These are phyloP conservation scores for Ceratobasidium sp. DNA, from an alignment of 1,284 basidiomycete species.

Conservation along the genomic window DNA sequence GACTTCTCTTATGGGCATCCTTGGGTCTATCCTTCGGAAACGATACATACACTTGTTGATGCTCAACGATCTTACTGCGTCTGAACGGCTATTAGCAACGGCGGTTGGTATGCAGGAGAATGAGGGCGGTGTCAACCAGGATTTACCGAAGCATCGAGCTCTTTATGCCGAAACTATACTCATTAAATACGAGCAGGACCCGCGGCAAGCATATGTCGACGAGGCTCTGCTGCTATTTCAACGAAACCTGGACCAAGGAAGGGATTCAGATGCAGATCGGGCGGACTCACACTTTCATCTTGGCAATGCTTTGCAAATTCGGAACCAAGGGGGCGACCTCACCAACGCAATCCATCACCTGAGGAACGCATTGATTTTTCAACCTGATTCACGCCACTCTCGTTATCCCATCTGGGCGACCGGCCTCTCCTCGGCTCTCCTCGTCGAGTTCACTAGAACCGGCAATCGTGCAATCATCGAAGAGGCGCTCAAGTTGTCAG, in stretches of 20 bases:
- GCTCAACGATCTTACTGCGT: background rate
- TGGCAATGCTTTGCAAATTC: conserved; percentile 12
- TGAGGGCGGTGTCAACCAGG: background rate
- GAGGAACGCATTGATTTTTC: conserved; percentile 4
- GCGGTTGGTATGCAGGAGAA: background rate
- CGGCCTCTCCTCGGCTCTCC: background rate
- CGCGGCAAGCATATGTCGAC: background rate
- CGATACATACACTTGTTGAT: background rate
- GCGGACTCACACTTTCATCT: background rate
- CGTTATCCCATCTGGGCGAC: conserved; percentile 26
- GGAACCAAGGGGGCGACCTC: background rate
- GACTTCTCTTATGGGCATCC: background rate
- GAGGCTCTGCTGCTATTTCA: background rate
- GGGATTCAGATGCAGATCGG: background rate
- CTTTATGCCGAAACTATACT: conserved; percentile 9
- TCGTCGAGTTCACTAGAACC: conserved; percentile 21
- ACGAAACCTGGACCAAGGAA: background rate
- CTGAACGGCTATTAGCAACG: background rate
- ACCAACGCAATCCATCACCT: conserved; percentile 8
- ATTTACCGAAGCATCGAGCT: conserved; percentile 12
- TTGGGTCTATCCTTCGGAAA: conserved; percentile 17
- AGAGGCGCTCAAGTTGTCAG: conserved; percentile 3
- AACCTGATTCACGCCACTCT: conserved; percentile 17
- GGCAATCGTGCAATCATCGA: background rate
- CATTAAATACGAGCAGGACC: conserved; percentile 13